phyloP scores from a whole-genome alignment of 225 moss, liverwort and hornwort species.

The Polytrichum commune region DNA sequence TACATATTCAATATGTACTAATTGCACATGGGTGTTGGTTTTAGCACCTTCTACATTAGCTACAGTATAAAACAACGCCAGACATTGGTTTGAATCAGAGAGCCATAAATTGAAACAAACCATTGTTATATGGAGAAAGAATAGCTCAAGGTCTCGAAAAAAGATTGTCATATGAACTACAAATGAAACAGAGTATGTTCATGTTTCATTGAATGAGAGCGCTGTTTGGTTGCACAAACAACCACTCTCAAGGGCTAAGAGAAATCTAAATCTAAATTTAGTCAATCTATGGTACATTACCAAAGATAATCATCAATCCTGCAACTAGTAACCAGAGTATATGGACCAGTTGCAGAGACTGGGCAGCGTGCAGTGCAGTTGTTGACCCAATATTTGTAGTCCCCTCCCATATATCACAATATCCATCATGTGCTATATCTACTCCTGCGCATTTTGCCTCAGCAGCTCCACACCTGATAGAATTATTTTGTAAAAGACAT shows the following conservation, averaged over 20 bases:
- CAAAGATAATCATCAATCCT: slow-evolving; percentile 70
- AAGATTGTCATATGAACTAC: no score
- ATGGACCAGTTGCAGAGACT: slow-evolving; percentile 82
- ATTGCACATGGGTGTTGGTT: no score
- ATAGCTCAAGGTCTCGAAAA: no score
- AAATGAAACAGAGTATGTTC: no score
- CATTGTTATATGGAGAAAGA: no score
- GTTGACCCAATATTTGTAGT: slow-evolving; percentile 53
- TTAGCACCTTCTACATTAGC: no score
- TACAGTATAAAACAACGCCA: no score
- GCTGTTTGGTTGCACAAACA: background rate
- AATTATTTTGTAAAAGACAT: slow-evolving; percentile 7
- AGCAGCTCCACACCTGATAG: slow-evolving; percentile 74
- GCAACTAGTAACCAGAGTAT: slow-evolving; percentile 80
- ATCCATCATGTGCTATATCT: slow-evolving; percentile 72
- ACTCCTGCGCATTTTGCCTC: slow-evolving; percentile 89
- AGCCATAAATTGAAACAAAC: no score
- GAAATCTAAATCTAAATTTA: background rate
- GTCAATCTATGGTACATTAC: slow-evolving; percentile 39
- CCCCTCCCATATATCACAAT: slow-evolving; percentile 67
- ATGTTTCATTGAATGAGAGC: no score
- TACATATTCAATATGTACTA: no score
- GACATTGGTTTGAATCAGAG: no score
- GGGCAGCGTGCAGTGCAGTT: slow-evolving; percentile 61
- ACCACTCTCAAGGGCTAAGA: background rate